Conservation (phyloP, 164 flowering plant genomes). For the Aristolochia fimbriata region DNA sequence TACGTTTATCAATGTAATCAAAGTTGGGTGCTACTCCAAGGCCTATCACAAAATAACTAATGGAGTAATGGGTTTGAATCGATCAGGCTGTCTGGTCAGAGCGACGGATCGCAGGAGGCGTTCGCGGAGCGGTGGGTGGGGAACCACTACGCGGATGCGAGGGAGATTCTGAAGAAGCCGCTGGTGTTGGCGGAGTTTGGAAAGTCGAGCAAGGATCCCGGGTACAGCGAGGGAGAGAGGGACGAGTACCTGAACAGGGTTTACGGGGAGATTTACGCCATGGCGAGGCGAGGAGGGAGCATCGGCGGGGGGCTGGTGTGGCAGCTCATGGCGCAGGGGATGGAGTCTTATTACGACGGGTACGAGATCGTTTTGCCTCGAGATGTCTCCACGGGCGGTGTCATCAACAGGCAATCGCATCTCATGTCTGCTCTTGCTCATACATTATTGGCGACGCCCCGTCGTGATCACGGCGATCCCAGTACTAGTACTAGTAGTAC, state of each 20-base stretch:
- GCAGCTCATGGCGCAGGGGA: conserved; percentile 85
- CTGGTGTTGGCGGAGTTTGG: conserved; percentile 79
- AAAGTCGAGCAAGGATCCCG: conserved; percentile 56
- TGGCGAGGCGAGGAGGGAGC: conserved; percentile 67
- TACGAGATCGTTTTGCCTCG: conserved; percentile 67
- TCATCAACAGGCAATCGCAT: conserved; percentile 57
- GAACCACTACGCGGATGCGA: conserved; percentile 77
- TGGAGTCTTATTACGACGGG: conserved; percentile 90
- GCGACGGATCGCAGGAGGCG: conserved; percentile 40
- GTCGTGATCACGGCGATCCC: no score
- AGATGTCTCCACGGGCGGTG: conserved; percentile 44
- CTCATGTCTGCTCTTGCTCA: no score
- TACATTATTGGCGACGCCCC: no score
- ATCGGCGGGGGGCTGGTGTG: conserved; percentile 73
- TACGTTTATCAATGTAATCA: background rate
- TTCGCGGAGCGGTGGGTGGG: conserved; percentile 76
- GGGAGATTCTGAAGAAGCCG: conserved; percentile 67
- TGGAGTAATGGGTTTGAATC: background rate
- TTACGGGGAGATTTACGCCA: conserved; percentile 42
- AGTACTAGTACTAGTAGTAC: no score
- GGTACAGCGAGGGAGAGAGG: conserved; percentile 55
- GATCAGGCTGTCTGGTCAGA: conserved; percentile 32
- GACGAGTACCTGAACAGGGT: conserved; percentile 48
- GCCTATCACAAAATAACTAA: background rate
- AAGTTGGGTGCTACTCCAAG: no score